phyloP scores from a whole-genome alignment of 2,329 filamentous ascomycete species.

The Trichoderma sp. region DNA sequence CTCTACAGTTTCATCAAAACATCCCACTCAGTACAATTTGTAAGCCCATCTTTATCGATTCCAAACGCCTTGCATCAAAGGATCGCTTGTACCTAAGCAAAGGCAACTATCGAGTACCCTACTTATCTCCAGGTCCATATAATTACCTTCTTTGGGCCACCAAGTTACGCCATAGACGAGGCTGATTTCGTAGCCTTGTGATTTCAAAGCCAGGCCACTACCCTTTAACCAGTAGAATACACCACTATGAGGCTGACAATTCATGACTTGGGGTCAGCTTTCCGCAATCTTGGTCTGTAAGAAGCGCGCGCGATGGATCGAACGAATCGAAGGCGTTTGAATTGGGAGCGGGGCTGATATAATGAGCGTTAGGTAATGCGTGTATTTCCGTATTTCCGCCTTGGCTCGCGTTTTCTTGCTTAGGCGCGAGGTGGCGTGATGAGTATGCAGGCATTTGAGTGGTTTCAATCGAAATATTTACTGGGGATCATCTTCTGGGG shows the following conservation, averaged over 20 bases:
- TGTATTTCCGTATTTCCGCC: background rate
- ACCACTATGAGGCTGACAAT: background rate
- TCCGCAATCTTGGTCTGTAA: background rate
- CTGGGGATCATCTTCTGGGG: background rate
- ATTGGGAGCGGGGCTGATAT: background rate
- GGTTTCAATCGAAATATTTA: background rate
- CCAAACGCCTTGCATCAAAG: background rate
- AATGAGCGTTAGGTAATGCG: background rate
- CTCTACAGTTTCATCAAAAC: background rate
- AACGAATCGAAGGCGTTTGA: background rate
- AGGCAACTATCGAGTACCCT: background rate
- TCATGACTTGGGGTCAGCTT: background rate
- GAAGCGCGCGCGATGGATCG: background rate
- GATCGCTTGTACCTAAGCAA: background rate
- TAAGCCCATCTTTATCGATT: background rate
- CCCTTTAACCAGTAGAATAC: fast-evolving
- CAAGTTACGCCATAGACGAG: background rate
- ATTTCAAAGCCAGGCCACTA: background rate
- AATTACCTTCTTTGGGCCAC: background rate
- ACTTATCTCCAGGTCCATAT: background rate
- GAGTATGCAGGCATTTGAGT: background rate
- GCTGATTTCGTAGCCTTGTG: background rate
- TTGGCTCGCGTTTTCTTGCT: background rate
- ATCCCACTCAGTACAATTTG: background rate
- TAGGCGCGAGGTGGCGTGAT: background rate